A percentile compares a stretch with the other conserved stretches of the same genome.
Conservation (phyloP, 2,329 filamentous ascomycete genomes). For the Aspergillus phoenicis region DNA sequence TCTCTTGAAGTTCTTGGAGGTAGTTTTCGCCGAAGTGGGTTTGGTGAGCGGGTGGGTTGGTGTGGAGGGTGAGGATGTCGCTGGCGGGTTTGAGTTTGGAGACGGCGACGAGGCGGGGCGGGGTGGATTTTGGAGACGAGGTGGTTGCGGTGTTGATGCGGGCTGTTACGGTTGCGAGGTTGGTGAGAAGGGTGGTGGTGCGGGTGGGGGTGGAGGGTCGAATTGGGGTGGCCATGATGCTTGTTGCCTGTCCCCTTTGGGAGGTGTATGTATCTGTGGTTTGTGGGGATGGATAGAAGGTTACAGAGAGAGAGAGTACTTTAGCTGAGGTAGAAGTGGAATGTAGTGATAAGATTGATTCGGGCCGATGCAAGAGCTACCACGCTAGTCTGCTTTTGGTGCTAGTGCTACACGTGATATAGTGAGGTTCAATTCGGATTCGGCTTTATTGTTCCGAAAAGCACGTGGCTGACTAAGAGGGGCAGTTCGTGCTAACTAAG, state of each 20-base stretch:
- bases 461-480: background rate
- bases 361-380: background rate
- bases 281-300: no score
- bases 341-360: background rate
- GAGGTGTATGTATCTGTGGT: no score
- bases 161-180: constrained; percentile 62
- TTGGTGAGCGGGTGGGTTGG: constrained; percentile 59
- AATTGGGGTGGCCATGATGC: constrained; percentile 12
- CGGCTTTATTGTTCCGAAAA: background rate
- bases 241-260: no score
- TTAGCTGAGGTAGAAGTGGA: no score
- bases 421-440: no score
- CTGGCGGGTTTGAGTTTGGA: constrained; percentile 94
- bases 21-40: constrained; percentile 96
- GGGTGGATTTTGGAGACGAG: constrained; percentile 10
- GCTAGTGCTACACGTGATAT: background rate
- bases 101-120: constrained; percentile 66
- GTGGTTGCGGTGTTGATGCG: constrained; percentile 57
- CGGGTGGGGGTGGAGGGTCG: constrained; percentile 63
- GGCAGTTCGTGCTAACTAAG: no score
- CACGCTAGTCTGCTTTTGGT: background rate
- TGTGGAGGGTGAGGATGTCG: constrained; percentile 78
- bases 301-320: no score
- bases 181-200: constrained; percentile 63
- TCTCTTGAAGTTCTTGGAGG: constrained; percentile 83